A percentile compares a stretch with the other conserved stretches of the same genome.
These are phyloP conservation scores for Magnusiomyces tetraspermus DNA, from an alignment of 1,139 yeast genomes.

Conservation along the genomic window DNA sequence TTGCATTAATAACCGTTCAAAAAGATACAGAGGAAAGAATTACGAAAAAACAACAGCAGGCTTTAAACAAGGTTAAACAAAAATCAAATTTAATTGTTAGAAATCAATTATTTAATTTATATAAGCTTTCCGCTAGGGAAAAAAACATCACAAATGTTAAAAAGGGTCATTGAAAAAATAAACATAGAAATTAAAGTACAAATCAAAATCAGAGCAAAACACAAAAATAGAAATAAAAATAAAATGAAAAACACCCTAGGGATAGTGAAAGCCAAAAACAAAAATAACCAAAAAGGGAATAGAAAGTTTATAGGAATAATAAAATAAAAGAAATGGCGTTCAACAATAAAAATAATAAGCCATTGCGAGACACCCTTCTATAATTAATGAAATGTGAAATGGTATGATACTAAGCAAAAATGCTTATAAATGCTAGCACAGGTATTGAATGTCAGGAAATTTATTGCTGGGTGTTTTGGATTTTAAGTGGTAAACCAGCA, in stretches of 20 bases:
- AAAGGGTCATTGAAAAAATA: neutral
- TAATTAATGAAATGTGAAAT: neutral
- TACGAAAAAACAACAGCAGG: too few species aligned
- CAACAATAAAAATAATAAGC: neutral
- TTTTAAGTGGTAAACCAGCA: constrained; percentile 12
- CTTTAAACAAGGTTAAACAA: too few species aligned
- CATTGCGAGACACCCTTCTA: neutral
- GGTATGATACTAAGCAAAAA: neutral
- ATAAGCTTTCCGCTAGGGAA: too few species aligned
- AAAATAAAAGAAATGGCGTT: neutral
- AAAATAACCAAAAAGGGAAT: neutral
- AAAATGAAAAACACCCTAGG: neutral
- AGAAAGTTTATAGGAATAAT: too few species aligned
- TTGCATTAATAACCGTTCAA: too few species aligned
- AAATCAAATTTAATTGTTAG: too few species aligned
- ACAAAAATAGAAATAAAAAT: too few species aligned
- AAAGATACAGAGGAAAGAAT: too few species aligned
- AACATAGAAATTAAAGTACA: neutral
- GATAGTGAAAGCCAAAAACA: neutral
- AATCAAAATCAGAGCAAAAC: too few species aligned
- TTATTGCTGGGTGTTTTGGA: neutral
- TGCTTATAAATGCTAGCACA: neutral
- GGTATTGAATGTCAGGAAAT: neutral
- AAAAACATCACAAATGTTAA: too few species aligned
- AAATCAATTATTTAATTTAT: too few species aligned